Percentiles rank a stretch among this genome's conserved stretches.
Conservation (phyloP, 805 yeast genomes). For the Priceomyces castillae region DNA sequence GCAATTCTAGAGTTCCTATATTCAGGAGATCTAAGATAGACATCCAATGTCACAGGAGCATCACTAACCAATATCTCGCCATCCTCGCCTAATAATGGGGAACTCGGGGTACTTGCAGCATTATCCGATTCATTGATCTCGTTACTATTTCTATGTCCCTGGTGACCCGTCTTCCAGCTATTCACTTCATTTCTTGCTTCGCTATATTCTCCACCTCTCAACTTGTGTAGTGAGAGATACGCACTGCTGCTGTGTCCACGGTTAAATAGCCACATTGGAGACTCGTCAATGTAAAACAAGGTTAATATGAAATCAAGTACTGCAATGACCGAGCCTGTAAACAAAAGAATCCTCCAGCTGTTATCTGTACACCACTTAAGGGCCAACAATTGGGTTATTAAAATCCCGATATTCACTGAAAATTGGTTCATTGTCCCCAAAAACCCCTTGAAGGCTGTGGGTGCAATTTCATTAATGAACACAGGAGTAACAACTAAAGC, state of each 20-base stretch:
- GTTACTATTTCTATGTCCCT: not conserved
- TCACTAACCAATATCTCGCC: slow-evolving; percentile 6
- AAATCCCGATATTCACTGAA: slow-evolving; percentile 79
- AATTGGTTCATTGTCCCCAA: slow-evolving; percentile 91
- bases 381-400: slow-evolving; percentile 75
- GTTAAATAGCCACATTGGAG: slow-evolving; percentile 77
- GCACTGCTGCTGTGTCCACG: slow-evolving; percentile 47
- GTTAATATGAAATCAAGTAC: slow-evolving; percentile 42
- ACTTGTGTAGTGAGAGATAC: slow-evolving; percentile 29
- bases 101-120: not conserved
- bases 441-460: slow-evolving; percentile 63
- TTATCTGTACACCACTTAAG: slow-evolving; percentile 59
- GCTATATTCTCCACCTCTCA: slow-evolving; percentile 40
- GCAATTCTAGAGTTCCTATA: slow-evolving; percentile 60
- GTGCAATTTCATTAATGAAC: slow-evolving; percentile 77
- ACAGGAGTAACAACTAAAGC: slow-evolving; percentile 84
- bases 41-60: slow-evolving; percentile 23
- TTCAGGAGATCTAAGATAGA: slow-evolving; percentile 49
- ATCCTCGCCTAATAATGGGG: slow-evolving; percentile 4
- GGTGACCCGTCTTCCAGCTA: slow-evolving; percentile 27
- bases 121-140: not conserved
- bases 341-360: slow-evolving; percentile 71
- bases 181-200: slow-evolving; percentile 35
- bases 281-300: slow-evolving; percentile 54
- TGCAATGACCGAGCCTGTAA: slow-evolving; percentile 59